These are phyloP conservation scores for Globisporangium paroecandrum DNA, from an alignment of 352 stramenopile genomes.

Conservation along the genomic window DNA sequence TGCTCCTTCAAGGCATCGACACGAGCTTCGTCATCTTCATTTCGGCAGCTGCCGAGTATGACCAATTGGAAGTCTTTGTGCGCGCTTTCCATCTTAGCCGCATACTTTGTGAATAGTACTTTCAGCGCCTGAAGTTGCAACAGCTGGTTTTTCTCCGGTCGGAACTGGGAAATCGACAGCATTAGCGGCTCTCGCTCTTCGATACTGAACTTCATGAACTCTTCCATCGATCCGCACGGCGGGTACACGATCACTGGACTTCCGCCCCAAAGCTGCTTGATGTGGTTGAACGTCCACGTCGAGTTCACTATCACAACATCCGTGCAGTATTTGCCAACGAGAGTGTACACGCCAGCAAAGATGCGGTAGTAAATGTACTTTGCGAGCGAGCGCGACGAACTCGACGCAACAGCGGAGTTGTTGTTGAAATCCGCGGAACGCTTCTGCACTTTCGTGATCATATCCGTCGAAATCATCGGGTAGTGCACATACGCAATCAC, in stretches of 20 bases:
- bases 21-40: slow-evolving; percentile 88
- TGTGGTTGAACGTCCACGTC: slow-evolving; percentile 96
- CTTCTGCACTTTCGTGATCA: slow-evolving; percentile 93
- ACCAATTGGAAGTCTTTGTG: slow-evolving; percentile 88
- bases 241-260: slow-evolving; percentile 90
- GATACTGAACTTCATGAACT: slow-evolving; percentile 69
- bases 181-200: slow-evolving; percentile 69
- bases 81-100: slow-evolving; percentile 34
- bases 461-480: slow-evolving; percentile 99
- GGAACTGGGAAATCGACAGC: slow-evolving; percentile 97
- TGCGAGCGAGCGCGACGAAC: slow-evolving; percentile 67
- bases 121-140: slow-evolving; percentile 92
- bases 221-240: slow-evolving; percentile 90
- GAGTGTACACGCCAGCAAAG: slow-evolving; percentile 92
- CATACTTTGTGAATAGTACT: slow-evolving; percentile 53
- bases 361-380: slow-evolving; percentile 97
- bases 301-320: slow-evolving; percentile 97
- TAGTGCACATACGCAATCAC: slow-evolving; percentile 98
- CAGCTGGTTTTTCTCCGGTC: slow-evolving; percentile 98
- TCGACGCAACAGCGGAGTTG: slow-evolving; percentile 72
- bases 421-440: slow-evolving; percentile 94
- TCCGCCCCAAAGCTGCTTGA: slow-evolving; percentile 91
- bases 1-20: slow-evolving; percentile 86
- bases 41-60: slow-evolving; percentile 95
- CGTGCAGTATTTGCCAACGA: slow-evolving; percentile 80